These are phyloP conservation scores for Saposhnikovia divaricata DNA, from an alignment of 129 eudicot genomes.

Conservation along the genomic window DNA sequence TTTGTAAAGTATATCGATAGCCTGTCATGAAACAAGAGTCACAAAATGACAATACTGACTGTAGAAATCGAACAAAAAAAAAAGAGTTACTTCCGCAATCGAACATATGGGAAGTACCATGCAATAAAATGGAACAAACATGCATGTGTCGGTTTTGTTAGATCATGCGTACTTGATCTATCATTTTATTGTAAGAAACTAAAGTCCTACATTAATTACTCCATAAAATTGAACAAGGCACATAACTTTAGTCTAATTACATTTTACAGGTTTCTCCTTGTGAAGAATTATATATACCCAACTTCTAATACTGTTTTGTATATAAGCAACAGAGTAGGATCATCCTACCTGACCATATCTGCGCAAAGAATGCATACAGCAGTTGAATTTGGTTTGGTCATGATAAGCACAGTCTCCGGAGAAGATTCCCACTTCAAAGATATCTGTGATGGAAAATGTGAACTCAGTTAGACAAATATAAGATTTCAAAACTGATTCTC, in stretches of 20 bases:
- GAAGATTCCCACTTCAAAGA: slow-evolving; percentile 91
- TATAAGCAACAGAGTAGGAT: not conserved
- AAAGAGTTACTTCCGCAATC: not conserved
- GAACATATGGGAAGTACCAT: not conserved
- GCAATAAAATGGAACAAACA: not conserved
- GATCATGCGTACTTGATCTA: not conserved
- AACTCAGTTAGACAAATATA: not conserved
- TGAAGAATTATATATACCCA: not conserved
- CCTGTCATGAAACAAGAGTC: not conserved
- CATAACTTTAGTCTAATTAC: not conserved
- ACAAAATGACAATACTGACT: not conserved
- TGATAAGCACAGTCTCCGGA: slow-evolving; percentile 75
- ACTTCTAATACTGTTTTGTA: not conserved
- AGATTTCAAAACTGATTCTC: not conserved
- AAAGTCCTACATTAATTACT: not conserved
- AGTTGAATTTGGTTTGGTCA: slow-evolving; percentile 86
- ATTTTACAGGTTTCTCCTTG: not conserved
- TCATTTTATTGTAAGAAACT: not conserved
- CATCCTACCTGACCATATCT: slow-evolving; percentile 75
- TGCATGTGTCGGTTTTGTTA: not conserved
- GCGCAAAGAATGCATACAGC: slow-evolving; percentile 68
- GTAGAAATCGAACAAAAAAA: not conserved
- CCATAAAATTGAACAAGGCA: not conserved
- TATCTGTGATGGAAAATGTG: slow-evolving; percentile 44
- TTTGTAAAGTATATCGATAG: not conserved